These are phyloP conservation scores for Gelatoporia subvermispora DNA, from an alignment of 768 basidiomycete genomes.

Conservation along the genomic window DNA sequence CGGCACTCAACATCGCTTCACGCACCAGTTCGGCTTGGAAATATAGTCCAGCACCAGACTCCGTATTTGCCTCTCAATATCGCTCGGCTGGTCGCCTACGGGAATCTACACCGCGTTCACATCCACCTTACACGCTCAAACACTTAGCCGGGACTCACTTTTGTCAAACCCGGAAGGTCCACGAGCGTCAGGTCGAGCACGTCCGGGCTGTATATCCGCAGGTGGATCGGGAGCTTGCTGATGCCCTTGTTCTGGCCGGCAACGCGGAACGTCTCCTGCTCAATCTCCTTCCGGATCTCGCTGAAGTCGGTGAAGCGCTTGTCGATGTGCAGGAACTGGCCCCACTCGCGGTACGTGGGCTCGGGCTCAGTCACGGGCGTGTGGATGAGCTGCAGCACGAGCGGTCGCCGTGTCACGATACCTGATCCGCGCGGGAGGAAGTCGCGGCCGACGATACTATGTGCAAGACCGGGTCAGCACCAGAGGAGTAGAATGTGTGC, in stretches of 20 bases:
- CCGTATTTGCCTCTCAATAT: slow-evolving; percentile 96
- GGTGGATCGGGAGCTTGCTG: slow-evolving; percentile 90
- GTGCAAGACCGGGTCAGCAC: slow-evolving; percentile 1
- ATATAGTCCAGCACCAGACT: slow-evolving; percentile 94
- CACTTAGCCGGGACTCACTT: slow-evolving; percentile 62
- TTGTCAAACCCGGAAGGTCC: slow-evolving; percentile 94
- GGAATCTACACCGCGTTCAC: slow-evolving; percentile 57
- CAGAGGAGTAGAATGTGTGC: background rate
- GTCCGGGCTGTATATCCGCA: slow-evolving; percentile 93
- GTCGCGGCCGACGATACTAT: slow-evolving; percentile 86
- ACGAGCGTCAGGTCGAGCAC: slow-evolving; percentile 95
- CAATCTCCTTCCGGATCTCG: slow-evolving; percentile 94
- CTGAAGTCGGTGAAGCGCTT: slow-evolving; percentile 94
- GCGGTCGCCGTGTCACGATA: slow-evolving; percentile 93
- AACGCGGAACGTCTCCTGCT: slow-evolving; percentile 94
- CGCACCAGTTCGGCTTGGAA: slow-evolving; percentile 91
- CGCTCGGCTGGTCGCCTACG: slow-evolving; percentile 95
- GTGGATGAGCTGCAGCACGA: slow-evolving; percentile 94
- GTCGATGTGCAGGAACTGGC: slow-evolving; percentile 95
- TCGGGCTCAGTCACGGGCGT: slow-evolving; percentile 59
- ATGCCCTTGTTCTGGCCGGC: slow-evolving; percentile 99
- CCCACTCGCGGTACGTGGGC: slow-evolving; percentile 74
- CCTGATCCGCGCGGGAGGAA: slow-evolving; percentile 87
- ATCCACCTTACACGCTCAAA: background rate
- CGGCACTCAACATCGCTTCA: background rate